Evolutionary conservation across 2,329 filamentous ascomycete species (phyloP).

Genomic region (Arachnomyces sp.): DNA sequence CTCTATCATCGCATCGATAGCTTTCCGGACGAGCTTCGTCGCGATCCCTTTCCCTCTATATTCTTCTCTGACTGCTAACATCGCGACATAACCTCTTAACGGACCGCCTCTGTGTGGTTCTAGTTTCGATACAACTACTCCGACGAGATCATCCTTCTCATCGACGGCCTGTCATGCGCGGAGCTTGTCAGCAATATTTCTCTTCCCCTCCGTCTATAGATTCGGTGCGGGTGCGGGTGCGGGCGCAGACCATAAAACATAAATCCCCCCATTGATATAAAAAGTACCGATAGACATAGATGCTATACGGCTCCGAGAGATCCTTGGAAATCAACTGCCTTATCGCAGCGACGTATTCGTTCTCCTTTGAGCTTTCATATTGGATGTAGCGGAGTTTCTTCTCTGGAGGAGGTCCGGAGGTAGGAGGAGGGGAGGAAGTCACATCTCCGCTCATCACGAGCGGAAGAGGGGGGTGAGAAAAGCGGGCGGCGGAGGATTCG

Average conservation of each 20-base stretch:
- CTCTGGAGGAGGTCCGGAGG: constrained; percentile 22
- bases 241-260: constrained; percentile 72
- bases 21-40: constrained; percentile 77
- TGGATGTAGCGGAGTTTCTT: constrained; percentile 50
- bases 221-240: constrained; percentile 11
- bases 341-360: constrained; percentile 71
- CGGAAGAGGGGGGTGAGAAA: constrained; percentile 7
- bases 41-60: constrained; percentile 82
- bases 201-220: constrained; percentile 19
- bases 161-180: constrained; percentile 51
- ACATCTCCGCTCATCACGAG: constrained; percentile 24
- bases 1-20: constrained; percentile 82
- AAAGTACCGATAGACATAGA: constrained; percentile 98
- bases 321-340: constrained; percentile 91
- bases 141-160: constrained; percentile 56
- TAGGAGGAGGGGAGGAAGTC: constrained; percentile 7
- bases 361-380: constrained; percentile 54
- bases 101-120: constrained; percentile 83
- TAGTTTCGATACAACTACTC: constrained; percentile 90
- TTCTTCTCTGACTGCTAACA: constrained; percentile 81
- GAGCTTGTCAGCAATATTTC: constrained; percentile 28
- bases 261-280: constrained; percentile 95
- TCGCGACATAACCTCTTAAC: constrained; percentile 90
- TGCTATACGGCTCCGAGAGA: constrained; percentile 95
- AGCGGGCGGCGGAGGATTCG: constrained; percentile 3